Conservation (phyloP, 768 basidiomycete species). For the Suillus cothurnatus region DNA sequence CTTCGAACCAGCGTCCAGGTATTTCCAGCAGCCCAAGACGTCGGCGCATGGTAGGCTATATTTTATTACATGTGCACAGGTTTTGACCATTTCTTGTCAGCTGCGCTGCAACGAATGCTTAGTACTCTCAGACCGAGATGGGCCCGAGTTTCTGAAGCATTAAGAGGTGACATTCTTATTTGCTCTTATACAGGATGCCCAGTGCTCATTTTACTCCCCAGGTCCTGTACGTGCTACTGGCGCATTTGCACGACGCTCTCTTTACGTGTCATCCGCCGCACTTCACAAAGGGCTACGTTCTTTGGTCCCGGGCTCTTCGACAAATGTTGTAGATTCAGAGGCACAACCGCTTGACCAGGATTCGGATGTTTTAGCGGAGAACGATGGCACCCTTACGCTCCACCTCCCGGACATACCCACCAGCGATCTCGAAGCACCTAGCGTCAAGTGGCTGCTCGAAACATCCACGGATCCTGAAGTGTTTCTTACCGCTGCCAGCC, state of each 20-base stretch:
- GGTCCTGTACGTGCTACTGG: background rate
- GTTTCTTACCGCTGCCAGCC: background rate
- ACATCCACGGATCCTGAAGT: conserved; percentile 19
- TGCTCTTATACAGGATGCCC: background rate
- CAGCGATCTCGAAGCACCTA: background rate
- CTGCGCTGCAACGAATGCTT: background rate
- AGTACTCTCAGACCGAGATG: background rate
- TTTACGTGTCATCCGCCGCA: background rate
- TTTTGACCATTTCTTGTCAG: background rate
- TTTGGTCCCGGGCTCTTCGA: background rate
- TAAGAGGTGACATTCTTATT: background rate
- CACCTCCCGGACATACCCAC: background rate
- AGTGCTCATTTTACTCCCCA: background rate
- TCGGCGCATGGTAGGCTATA: background rate
- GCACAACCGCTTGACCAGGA: background rate
- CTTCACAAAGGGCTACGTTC: background rate
- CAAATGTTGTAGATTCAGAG: background rate
- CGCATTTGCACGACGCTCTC: background rate
- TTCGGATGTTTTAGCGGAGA: background rate
- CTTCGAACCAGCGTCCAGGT: background rate
- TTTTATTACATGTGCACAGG: background rate
- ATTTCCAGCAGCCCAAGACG: background rate
- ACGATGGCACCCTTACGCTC: background rate
- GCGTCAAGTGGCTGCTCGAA: conserved; percentile 18
- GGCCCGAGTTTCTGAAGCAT: background rate